Base-by-base conservation (phyloP, 2,329 filamentous ascomycete species). In the Neonectria magnoliae region DNA sequence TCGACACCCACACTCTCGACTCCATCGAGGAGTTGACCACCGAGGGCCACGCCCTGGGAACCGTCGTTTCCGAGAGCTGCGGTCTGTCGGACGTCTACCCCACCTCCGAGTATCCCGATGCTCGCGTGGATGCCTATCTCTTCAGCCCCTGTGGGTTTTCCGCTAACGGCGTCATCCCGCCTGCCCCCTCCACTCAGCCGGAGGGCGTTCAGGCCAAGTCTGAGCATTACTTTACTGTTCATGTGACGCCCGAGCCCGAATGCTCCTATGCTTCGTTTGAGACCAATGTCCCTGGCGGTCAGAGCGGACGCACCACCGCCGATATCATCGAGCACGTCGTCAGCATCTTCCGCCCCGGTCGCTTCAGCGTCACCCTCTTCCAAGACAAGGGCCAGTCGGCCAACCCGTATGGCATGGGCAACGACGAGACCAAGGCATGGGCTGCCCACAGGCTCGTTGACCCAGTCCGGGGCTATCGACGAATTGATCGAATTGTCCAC, bases 221-320 rank as follows among this genome's bases (percentile, higher is more conserved):
- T 4, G 91, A 88, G 44, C 94, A 98, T 81, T 99, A 99, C 83
- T 99, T 98, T 81, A 99, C 95, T 1, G 96, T 99, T 25, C 96
- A 99, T 77, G 96, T 99, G 70, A 99, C 96, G 0, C 96, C 96
- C 0, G 96, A 99, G 84, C 93, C 95, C 14, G 90, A 97, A 75
- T 99, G 95, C 84, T 98, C 94, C 5, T 99, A 97, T 78, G 96
- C 96, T 38, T 98, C 94, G 2, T 99, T 99, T 77, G 96, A 99
- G 84, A 98, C 96, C 71, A 99, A 98, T 73, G 95, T 99, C 4
- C 96, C 96, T 1, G 92, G 93, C 27, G 90, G 90, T 5, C 93
- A 97, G 81, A 93, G 89, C 61, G 94, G 94, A 16, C 91, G 94
- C 67, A 92, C 94, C 77, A 98, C 95, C 1, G 89, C 90, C 27